Percentiles rank a stretch among this genome's conserved stretches.
phyloP scores from a whole-genome alignment of 257 asterid species.

The Ilex aquifolium region DNA sequence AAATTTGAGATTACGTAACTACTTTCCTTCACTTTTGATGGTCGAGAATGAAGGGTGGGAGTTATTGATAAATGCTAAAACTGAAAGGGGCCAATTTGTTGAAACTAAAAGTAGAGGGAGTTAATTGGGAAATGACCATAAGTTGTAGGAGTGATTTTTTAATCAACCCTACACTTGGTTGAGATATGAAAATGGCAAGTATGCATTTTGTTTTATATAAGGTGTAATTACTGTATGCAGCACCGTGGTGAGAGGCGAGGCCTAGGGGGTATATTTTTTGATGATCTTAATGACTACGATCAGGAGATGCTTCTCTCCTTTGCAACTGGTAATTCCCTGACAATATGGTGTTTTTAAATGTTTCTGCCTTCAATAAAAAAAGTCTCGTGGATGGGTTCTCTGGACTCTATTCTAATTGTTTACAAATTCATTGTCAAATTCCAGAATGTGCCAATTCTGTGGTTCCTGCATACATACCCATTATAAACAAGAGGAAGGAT shows the following conservation, averaged over 20 bases:
- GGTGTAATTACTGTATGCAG: conserved; percentile 37
- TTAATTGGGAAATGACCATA: too few relatives aligned
- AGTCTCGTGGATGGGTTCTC: neutral
- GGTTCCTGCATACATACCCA: conserved; percentile 87
- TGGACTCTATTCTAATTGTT: neutral
- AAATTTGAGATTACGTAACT: too few relatives aligned
- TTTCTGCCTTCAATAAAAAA: neutral
- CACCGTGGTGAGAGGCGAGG: conserved; percentile 98
- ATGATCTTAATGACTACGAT: conserved; percentile 81
- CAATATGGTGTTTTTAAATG: neutral
- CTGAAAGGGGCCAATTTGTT: too few relatives aligned
- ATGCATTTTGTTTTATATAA: conserved; percentile 2
- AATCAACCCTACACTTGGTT: too few relatives aligned
- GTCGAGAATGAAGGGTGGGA: too few relatives aligned
- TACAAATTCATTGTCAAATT: conserved; percentile 18
- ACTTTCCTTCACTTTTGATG: too few relatives aligned
- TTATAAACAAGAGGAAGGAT: conserved; percentile 83
- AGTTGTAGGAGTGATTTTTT: too few relatives aligned
- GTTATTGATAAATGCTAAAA: too few relatives aligned
- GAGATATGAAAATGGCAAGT: too few relatives aligned
- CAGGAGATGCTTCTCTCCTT: conserved; percentile 99
- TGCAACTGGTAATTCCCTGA: conserved; percentile 66
- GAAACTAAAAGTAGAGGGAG: too few relatives aligned
- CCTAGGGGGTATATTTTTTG: conserved; percentile 97
- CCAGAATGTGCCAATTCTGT: conserved; percentile 96